phyloP scores from a whole-genome alignment of 2,329 filamentous ascomycete genomes.

The Venturiaceae sp. region DNA sequence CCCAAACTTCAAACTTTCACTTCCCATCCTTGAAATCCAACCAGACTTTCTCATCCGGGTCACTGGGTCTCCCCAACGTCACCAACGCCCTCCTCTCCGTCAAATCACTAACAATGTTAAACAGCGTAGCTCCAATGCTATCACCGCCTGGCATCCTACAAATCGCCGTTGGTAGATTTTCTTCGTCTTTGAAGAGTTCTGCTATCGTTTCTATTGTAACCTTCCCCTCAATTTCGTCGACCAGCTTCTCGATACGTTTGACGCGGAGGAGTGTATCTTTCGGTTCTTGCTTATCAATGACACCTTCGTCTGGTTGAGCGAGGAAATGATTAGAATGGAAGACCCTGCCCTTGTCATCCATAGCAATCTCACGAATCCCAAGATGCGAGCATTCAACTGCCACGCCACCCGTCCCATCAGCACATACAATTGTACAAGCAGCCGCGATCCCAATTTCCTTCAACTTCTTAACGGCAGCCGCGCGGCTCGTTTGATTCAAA shows the following conservation, averaged over 20 bases:
- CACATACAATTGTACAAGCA: constrained; percentile 45
- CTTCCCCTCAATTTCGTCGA: constrained; percentile 12
- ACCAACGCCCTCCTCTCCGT: constrained; percentile 18
- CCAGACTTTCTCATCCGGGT: constrained; percentile 15
- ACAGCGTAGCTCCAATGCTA: constrained; percentile 20
- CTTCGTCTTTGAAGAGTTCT: constrained; percentile 27
- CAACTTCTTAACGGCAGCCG: constrained; percentile 35
- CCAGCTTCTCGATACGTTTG: constrained; percentile 25
- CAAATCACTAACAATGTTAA: constrained; percentile 29
- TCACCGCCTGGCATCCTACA: constrained; percentile 19
- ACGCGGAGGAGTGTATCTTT: constrained; percentile 29
- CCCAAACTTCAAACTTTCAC: too few species aligned
- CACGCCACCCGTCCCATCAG: constrained; percentile 34
- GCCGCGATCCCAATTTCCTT: constrained; percentile 39
- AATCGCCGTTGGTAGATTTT: constrained; percentile 14
- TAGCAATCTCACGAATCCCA: constrained; percentile 19
- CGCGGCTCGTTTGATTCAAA: constrained; percentile 41
- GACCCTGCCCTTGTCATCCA: constrained; percentile 24
- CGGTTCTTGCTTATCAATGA: constrained; percentile 31
- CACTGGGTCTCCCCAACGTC: constrained; percentile 20
- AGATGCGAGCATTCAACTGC: constrained; percentile 40
- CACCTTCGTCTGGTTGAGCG: constrained; percentile 22
- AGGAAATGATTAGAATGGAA: constrained; percentile 37
- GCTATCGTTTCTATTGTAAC: constrained; percentile 18
- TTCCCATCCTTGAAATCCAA: constrained; percentile 12